Conservation (phyloP, 768 basidiomycete genomes). For the Suillus lakei region DNA sequence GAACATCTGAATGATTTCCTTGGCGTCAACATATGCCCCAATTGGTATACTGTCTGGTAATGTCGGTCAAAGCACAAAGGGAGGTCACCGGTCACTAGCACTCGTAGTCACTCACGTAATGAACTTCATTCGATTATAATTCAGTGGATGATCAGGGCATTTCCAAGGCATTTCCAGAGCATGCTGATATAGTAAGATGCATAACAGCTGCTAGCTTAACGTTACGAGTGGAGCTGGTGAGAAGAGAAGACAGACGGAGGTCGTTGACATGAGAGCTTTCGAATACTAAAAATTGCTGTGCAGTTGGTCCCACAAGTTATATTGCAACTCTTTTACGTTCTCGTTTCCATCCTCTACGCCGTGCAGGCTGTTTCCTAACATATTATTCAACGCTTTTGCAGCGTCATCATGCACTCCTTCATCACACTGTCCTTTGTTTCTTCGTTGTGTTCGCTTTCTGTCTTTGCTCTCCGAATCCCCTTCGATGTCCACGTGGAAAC, state of each 20-base stretch:
- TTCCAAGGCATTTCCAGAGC: neutral
- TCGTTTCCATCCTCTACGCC: neutral
- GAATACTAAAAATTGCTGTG: neutral
- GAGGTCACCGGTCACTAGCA: no score
- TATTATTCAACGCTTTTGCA: neutral
- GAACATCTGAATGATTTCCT: neutral
- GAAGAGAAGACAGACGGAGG: neutral
- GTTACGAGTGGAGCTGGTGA: neutral
- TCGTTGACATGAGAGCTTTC: neutral
- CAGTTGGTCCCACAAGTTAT: neutral
- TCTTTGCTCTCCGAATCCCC: constrained; percentile 38
- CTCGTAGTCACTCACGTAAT: neutral
- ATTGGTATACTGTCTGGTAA: neutral
- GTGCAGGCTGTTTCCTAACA: constrained; percentile 3
- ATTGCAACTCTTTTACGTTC: no score
- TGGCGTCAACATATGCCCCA: neutral
- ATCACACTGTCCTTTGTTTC: constrained; percentile 27
- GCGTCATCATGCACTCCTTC: constrained; percentile 29
- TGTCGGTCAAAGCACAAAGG: neutral
- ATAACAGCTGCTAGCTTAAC: neutral
- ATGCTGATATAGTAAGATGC: neutral
- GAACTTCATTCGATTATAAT: neutral
- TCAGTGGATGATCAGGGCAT: neutral
- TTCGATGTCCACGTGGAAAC: constrained; percentile 30
- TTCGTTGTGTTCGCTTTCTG: constrained; percentile 18